phyloP scores from a whole-genome alignment of 1,284 basidiomycete genomes.

The Sanghuangporus weigelae region DNA sequence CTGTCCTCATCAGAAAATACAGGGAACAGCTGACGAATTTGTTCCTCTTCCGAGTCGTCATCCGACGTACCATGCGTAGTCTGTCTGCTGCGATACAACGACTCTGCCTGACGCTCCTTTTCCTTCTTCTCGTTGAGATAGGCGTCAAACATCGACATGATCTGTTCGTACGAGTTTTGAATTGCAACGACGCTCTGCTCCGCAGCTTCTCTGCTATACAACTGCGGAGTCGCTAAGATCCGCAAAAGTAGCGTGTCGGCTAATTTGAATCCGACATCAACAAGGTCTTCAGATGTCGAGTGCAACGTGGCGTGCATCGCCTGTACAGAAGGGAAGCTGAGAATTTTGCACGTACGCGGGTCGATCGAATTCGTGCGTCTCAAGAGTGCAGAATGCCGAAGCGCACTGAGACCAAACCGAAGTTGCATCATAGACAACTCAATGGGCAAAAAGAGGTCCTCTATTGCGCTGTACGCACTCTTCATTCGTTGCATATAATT shows the following conservation, averaged over 20 bases:
- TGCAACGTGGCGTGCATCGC: neutral
- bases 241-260: slow-evolving; percentile 43
- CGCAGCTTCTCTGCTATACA: slow-evolving; percentile 31
- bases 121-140: slow-evolving; percentile 72
- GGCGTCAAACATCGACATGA: slow-evolving; percentile 77
- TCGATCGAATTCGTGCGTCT: neutral
- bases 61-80: slow-evolving; percentile 53
- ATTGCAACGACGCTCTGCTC: slow-evolving; percentile 37
- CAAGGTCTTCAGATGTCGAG: neutral
- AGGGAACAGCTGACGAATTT: slow-evolving; percentile 82
- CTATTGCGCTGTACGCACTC: slow-evolving; percentile 39
- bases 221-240: slow-evolving; percentile 36
- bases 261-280: slow-evolving; percentile 21
- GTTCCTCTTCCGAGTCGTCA: slow-evolving; percentile 78
- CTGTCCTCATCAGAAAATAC: slow-evolving; percentile 59
- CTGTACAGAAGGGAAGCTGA: slow-evolving; percentile 6
- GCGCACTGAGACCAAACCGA: slow-evolving; percentile 71
- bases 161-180: slow-evolving; percentile 62
- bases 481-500: slow-evolving; percentile 38
- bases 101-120: slow-evolving; percentile 59
- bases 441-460: slow-evolving; percentile 68
- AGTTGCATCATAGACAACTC: slow-evolving; percentile 61
- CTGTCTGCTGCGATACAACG: slow-evolving; percentile 74
- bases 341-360: neutral
- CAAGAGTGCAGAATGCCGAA: slow-evolving; percentile 21